A percentile compares a stretch with the other conserved stretches of the same genome.
Evolutionary conservation across 805 yeast species (phyloP).

Genomic region (Candida andamanensis): DNA sequence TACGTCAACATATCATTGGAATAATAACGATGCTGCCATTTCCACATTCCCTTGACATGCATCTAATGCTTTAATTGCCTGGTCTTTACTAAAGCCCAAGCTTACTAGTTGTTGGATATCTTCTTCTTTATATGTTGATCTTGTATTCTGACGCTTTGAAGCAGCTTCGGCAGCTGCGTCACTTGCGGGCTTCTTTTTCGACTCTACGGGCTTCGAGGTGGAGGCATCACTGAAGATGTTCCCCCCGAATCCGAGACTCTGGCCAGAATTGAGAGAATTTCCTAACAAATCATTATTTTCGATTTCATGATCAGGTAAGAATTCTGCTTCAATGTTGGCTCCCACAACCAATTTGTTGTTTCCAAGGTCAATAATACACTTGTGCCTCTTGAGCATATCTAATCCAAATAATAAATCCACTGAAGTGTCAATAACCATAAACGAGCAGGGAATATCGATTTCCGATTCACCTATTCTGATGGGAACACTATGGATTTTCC

Average conservation of each 20-base stretch:
- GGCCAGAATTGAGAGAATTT: conserved; percentile 6
- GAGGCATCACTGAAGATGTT: conserved; percentile 21
- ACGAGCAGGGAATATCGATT: conserved; percentile 37
- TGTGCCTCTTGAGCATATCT: conserved; percentile 86
- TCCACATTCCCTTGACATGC: conserved; percentile 76
- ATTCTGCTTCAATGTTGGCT: conserved; percentile 68
- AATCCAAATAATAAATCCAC: conserved; percentile 81
- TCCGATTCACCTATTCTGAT: conserved; percentile 60
- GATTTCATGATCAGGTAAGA: conserved; percentile 70
- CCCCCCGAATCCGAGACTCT: conserved; percentile 27
- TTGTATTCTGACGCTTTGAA: conserved; percentile 13
- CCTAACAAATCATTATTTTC: conserved; percentile 26
- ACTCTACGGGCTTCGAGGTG: conserved; percentile 5
- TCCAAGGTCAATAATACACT: conserved; percentile 72
- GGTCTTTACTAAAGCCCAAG: conserved; percentile 65
- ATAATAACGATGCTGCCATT: conserved; percentile 76
- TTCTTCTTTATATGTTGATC: conserved; percentile 12
- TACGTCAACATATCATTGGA: conserved; percentile 19
- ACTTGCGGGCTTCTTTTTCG: conserved; percentile 6
- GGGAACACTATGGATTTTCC: conserved; percentile 86
- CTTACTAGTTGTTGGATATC: conserved; percentile 40
- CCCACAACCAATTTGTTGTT: conserved; percentile 57
- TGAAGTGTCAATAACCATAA: conserved; percentile 51
- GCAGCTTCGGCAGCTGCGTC: conserved; percentile 18
- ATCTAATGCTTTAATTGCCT: conserved; percentile 61